Evolutionary conservation across 2,329 filamentous ascomycete species (phyloP), one percentile per base, ranked within the genome.

Genomic region (Tolypocladium tundrense): DNA sequence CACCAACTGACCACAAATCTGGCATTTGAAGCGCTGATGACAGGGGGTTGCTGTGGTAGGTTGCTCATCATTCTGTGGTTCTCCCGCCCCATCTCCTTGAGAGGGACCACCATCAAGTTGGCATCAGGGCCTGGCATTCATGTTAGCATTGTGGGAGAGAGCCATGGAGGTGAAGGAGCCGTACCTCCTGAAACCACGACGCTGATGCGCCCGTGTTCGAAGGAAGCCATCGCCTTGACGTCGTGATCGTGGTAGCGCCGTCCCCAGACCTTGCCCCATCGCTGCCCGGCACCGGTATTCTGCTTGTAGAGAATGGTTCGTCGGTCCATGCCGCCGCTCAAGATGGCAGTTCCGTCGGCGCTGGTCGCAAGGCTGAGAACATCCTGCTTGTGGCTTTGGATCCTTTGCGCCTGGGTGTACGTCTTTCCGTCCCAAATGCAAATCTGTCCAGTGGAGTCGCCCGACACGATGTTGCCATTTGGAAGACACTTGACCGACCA

Each of bases 351-450:
- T 19, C 93, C 93, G 68, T 96, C 90, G 6, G 82, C 79, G 67
- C 88, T 95, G 37, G 86, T 83, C 3, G 90, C 87, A n/a, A 99
- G 79, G 68, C 92, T 93, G 60, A 99, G 79, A 5, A 96, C 87
- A 73, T 99, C 94, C 51, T 93, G 90, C 63, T 90, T 86, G 69
- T 99, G 94, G 33, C 88, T 86, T 67, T 91, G 87, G 57, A 99
- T 84, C 55, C 92, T 83, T 69, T 99, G 94, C 41, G 85, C 81
- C 65, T 96, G 85, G 5, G 91, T 92, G 71, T 93, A 96, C 56
- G 90, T 96, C 74, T 89, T 92, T 58, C 91, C 90, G 69, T 96
- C 91, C 88, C 92, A 99, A 68, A 97, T 90, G 63, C 90, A 87
- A 45, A 99, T 81, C 69, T 97, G 91, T 39, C 94, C 94, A 6